A percentile compares a stretch with the other conserved stretches of the same genome.
Evolutionary conservation across 306 rosid species (phyloP).

Genomic region (Casuarina equisetifolia): DNA sequence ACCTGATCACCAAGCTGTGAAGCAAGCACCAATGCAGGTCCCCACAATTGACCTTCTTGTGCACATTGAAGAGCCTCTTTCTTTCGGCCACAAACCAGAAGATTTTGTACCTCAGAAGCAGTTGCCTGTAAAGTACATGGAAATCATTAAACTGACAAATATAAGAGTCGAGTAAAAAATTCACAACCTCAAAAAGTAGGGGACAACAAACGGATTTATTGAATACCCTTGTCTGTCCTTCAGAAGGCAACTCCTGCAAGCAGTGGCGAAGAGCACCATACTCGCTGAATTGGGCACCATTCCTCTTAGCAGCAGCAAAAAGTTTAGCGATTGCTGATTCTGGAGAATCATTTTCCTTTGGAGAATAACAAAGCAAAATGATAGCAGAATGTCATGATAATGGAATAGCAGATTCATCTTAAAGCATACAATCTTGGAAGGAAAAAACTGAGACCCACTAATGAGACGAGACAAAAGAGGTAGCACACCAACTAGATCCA

Average conservation of each 20-base stretch:
- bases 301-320: slow-evolving; percentile 66
- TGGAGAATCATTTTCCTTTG: slow-evolving; percentile 76
- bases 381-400: slow-evolving; percentile 11
- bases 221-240: slow-evolving; percentile 67
- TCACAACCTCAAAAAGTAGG: slow-evolving; percentile 4
- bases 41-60: slow-evolving; percentile 97
- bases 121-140: slow-evolving; percentile 58
- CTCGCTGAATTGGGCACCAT: slow-evolving; percentile 42
- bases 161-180: not conserved
- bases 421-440: not conserved
- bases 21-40: slow-evolving; percentile 96
- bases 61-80: slow-evolving; percentile 86
- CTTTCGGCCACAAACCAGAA: slow-evolving; percentile 85
- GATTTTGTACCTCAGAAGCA: slow-evolving; percentile 87
- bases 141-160: slow-evolving; percentile 20
- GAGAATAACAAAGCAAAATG: slow-evolving; percentile 22
- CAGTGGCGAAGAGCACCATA: slow-evolving; percentile 58
- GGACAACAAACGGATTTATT: slow-evolving; percentile 12
- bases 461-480: not conserved
- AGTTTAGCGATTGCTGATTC: slow-evolving; percentile 83
- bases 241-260: slow-evolving; percentile 76
- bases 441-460: slow-evolving; percentile 7
- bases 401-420: not conserved
- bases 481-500: not conserved
- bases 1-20: slow-evolving; percentile 95